Percentiles rank a stretch among this genome's conserved stretches.
Evolutionary conservation across 108 stramenopile genomes (phyloP).

Genomic region (Epithemia pelagica): DNA sequence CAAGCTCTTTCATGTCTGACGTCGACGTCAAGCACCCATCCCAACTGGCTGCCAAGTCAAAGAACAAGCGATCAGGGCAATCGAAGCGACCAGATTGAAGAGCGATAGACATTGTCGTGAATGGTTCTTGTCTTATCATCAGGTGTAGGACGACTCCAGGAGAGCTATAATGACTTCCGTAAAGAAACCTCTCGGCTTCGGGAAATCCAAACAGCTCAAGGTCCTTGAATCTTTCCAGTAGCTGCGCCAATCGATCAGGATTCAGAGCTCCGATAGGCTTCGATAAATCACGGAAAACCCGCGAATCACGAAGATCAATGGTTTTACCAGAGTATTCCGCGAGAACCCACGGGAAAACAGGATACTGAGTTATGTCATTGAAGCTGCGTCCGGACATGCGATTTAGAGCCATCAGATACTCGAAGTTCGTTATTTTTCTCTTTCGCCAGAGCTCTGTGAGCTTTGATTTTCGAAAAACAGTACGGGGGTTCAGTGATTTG

Average conservation of each 20-base stretch:
- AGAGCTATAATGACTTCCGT: constrained; percentile 94
- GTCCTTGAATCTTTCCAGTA: constrained; percentile 68
- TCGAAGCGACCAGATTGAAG: constrained; percentile 94
- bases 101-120: constrained; percentile 82
- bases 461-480: constrained; percentile 63
- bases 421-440: constrained; percentile 73
- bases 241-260: constrained; percentile 54
- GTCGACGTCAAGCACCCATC: constrained; percentile 66
- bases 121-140: constrained; percentile 73
- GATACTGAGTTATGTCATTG: constrained; percentile 93
- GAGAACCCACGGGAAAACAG: constrained; percentile 97
- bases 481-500: constrained; percentile 68
- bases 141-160: constrained; percentile 89
- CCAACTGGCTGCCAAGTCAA: constrained; percentile 67
- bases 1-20: constrained; percentile 89
- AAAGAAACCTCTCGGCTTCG: constrained; percentile 77
- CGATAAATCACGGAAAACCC: constrained; percentile 81
- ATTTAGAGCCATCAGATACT: constrained; percentile 83
- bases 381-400: constrained; percentile 90
- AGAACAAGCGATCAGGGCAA: constrained; percentile 92
- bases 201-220: constrained; percentile 65
- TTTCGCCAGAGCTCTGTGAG: constrained; percentile 70
- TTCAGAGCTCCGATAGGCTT: constrained; percentile 94
- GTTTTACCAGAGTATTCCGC: constrained; percentile 71
- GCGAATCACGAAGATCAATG: constrained; percentile 71